Evolutionary conservation across 2,329 filamentous ascomycete species (phyloP).

Genomic region (Pleomassaria siparia): DNA sequence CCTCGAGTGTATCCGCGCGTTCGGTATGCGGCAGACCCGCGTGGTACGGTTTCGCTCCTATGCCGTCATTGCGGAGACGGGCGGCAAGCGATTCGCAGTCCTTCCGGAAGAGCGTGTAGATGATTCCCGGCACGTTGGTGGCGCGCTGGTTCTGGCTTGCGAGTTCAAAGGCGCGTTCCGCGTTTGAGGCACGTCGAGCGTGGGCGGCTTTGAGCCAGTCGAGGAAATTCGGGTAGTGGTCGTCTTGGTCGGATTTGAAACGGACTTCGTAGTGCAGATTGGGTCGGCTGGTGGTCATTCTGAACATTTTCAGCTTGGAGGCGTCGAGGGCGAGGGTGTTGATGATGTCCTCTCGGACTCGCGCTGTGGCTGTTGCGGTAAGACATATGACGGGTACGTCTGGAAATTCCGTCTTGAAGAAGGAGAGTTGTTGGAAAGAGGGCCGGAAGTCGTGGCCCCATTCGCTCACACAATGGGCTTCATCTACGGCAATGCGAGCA

Average conservation of each 20-base stretch:
- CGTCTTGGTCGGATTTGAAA: conserved; percentile 75
- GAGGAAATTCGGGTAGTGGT: conserved; percentile 74
- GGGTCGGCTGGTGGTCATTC: conserved; percentile 78
- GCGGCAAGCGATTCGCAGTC: conserved; percentile 73
- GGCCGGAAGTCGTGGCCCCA: conserved; percentile 98
- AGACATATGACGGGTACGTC: conserved; percentile 89
- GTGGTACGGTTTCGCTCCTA: conserved; percentile 74
- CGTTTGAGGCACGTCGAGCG: conserved; percentile 62
- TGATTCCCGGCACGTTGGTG: conserved; percentile 72
- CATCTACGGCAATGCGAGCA: conserved; percentile 86
- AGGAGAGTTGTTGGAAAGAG: conserved; percentile 82
- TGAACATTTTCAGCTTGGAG: conserved; percentile 69
- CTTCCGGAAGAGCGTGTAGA: conserved; percentile 74
- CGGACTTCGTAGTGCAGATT: conserved; percentile 92
- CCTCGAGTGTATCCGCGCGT: conserved; percentile 70
- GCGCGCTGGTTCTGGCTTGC: conserved; percentile 52
- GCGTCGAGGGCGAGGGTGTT: conserved; percentile 68
- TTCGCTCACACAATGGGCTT: conserved; percentile 96
- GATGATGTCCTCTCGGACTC: conserved; percentile 82
- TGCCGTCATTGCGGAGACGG: conserved; percentile 65
- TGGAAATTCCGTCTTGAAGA: conserved; percentile 80
- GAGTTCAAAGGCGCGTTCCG: conserved; percentile 61
- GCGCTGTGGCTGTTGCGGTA: conserved; percentile 84
- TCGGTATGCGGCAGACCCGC: conserved; percentile 65
- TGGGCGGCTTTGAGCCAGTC: conserved; percentile 76